Evolutionary conservation across 2,329 filamentous ascomycete species (phyloP).

Genomic region (Claviceps sp.): DNA sequence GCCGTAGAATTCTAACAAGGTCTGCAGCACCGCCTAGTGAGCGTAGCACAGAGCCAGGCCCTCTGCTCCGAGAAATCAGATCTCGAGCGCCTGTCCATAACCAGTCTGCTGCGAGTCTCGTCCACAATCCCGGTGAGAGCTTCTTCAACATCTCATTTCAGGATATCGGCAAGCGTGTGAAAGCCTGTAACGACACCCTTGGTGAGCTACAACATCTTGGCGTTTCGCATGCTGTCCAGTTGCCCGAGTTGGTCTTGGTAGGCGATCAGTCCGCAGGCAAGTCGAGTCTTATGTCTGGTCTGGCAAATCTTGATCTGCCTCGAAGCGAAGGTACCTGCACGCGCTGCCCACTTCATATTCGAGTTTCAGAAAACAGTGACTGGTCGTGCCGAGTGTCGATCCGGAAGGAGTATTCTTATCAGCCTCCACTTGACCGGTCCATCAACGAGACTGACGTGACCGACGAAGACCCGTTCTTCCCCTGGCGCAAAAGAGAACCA

Average conservation of each 20-base stretch:
- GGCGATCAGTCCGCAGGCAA: constrained; percentile 82
- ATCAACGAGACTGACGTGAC: constrained; percentile 36
- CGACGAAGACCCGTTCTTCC: constrained; percentile 42
- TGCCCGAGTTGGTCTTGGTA: constrained; percentile 71
- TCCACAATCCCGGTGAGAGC: constrained; percentile 19
- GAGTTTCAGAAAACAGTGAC: constrained; percentile 41
- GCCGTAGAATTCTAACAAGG: background rate
- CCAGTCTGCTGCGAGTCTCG: constrained; percentile 8
- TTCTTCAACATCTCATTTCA: constrained; percentile 31
- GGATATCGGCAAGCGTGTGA: constrained; percentile 49
- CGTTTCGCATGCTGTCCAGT: constrained; percentile 53
- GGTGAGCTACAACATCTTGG: constrained; percentile 58
- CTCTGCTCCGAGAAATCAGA: constrained; percentile 25
- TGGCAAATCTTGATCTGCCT: constrained; percentile 58
- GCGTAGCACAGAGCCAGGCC: constrained; percentile 20
- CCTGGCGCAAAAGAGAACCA: constrained; percentile 44
- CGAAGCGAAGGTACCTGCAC: constrained; percentile 64
- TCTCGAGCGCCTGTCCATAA: constrained; percentile 11
- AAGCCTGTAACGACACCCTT: constrained; percentile 51
- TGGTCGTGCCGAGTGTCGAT: constrained; percentile 61
- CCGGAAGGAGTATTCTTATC: constrained; percentile 48
- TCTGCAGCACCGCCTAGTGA: constrained; percentile 25
- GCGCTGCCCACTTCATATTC: constrained; percentile 67
- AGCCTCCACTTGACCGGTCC: constrained; percentile 23
- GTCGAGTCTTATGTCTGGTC: constrained; percentile 52